Evolutionary conservation across 2,329 filamentous ascomycete genomes (phyloP).

Genomic region (Magnaporthiopsis incrustans): DNA sequence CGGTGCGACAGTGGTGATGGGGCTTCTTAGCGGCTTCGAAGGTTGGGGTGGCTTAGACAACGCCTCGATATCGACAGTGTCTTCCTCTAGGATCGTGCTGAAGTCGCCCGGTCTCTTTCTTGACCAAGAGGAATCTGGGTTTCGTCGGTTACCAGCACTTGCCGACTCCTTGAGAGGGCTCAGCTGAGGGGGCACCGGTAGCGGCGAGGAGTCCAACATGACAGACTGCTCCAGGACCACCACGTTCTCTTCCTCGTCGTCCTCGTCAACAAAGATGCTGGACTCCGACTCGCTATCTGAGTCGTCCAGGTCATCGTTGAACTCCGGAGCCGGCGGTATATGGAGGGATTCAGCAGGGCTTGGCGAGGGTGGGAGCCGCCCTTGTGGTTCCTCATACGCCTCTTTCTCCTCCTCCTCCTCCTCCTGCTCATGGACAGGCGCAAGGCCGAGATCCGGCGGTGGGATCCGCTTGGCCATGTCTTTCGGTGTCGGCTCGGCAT

Average conservation of each 20-base stretch:
- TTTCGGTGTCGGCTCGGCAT: slow-evolving; percentile 38
- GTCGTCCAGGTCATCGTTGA: slow-evolving; percentile 19
- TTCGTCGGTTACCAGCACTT: slow-evolving; percentile 38
- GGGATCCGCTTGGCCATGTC: slow-evolving; percentile 28
- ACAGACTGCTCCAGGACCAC: slow-evolving; percentile 37
- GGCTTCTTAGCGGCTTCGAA: neutral
- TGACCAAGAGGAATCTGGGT: slow-evolving; percentile 8
- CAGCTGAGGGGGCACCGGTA: slow-evolving; percentile 38
- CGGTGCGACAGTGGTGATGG: neutral
- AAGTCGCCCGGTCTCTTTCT: slow-evolving; percentile 29
- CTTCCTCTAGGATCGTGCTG: slow-evolving; percentile 39
- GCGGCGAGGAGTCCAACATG: slow-evolving; percentile 33
- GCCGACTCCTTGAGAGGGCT: slow-evolving; percentile 45
- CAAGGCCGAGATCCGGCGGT: slow-evolving; percentile 15
- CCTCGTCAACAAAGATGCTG: slow-evolving; percentile 37
- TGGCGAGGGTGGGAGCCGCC: slow-evolving; percentile 15
- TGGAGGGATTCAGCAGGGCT: slow-evolving; percentile 31
- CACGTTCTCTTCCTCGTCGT: slow-evolving; percentile 34
- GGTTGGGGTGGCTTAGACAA: slow-evolving; percentile 1
- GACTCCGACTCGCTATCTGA: slow-evolving; percentile 29
- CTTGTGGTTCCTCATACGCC: slow-evolving; percentile 10
- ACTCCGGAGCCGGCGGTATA: slow-evolving; percentile 28
- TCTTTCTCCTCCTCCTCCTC: slow-evolving; percentile 12
- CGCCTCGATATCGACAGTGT: slow-evolving; percentile 28
- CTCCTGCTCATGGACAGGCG: slow-evolving; percentile 18